These are phyloP conservation scores for Cylindricascospora bacillispora DNA, from an alignment of 1,139 yeast genomes.

Conservation along the genomic window DNA sequence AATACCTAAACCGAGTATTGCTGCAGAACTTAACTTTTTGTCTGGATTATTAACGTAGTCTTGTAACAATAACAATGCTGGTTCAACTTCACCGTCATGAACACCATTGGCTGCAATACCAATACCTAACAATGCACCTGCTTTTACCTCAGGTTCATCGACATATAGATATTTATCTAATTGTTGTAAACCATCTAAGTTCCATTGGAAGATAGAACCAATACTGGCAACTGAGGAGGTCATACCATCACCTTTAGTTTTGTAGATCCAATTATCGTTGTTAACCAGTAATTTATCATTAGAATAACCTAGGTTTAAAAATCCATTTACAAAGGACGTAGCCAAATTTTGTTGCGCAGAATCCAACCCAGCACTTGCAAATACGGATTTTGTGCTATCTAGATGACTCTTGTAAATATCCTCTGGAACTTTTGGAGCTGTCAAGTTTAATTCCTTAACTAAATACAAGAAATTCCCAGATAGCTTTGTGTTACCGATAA, in stretches of 20 bases:
- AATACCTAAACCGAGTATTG: conserved; percentile 83
- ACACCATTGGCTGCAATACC: conserved; percentile 93
- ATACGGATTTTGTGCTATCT: conserved; percentile 49
- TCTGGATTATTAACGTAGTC: conserved; percentile 55
- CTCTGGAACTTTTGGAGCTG: conserved; percentile 88
- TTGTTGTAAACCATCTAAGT: conserved; percentile 79
- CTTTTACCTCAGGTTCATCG: conserved; percentile 75
- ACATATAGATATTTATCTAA: conserved; percentile 85
- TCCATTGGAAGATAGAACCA: conserved; percentile 89
- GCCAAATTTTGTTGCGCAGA: conserved; percentile 95
- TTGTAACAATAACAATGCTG: conserved; percentile 73
- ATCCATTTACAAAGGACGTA: conserved; percentile 86
- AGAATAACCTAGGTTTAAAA: conserved; percentile 83
- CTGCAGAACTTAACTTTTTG: conserved; percentile 56
- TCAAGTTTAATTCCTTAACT: conserved; percentile 73
- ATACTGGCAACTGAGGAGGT: conserved; percentile 87
- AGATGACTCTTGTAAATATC: conserved; percentile 87
- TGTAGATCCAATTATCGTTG: conserved; percentile 80
- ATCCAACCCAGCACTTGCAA: conserved; percentile 51
- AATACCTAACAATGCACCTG: conserved; percentile 93
- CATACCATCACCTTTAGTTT: conserved; percentile 89
- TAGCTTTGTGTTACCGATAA: conserved; percentile 67
- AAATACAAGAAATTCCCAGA: conserved; percentile 72
- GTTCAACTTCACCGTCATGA: conserved; percentile 82
- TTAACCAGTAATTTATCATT: conserved; percentile 71